Conservation (phyloP, 495 filamentous ascomycete genomes). For the Penicillium coprophilum region DNA sequence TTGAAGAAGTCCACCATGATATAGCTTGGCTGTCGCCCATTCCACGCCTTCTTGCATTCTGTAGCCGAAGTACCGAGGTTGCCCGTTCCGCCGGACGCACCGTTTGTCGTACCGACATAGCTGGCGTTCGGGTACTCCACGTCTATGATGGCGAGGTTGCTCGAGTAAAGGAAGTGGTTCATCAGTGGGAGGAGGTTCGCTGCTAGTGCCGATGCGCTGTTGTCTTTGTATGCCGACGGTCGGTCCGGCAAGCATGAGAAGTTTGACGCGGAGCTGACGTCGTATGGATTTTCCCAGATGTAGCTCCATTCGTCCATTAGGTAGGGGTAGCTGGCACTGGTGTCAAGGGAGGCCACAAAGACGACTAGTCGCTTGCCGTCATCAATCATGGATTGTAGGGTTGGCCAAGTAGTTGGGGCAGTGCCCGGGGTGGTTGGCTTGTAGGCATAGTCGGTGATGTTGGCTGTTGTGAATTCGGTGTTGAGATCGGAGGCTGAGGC, state of each 20-base stretch:
- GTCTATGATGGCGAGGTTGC: conserved; percentile 37
- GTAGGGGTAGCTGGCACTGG: conserved; percentile 55
- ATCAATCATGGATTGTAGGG: conserved; percentile 63
- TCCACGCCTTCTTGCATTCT: conserved; percentile 54
- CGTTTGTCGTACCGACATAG: conserved; percentile 61
- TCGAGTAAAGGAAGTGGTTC: conserved; percentile 71
- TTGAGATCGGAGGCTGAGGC: conserved; percentile 55
- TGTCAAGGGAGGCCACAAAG: conserved; percentile 58
- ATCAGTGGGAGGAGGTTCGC: conserved; percentile 57
- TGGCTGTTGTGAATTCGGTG: conserved; percentile 54
- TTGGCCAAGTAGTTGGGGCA: conserved; percentile 61
- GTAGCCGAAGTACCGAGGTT: conserved; percentile 60
- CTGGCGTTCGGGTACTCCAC: conserved; percentile 61
- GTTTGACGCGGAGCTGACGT: conserved; percentile 60
- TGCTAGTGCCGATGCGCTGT: conserved; percentile 45
- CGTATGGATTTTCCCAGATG: conserved; percentile 77
- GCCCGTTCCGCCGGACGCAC: conserved; percentile 48
- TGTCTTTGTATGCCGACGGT: conserved; percentile 45
- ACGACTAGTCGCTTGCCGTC: conserved; percentile 62
- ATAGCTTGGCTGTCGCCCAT: conserved; percentile 57
- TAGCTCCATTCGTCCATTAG: conserved; percentile 72
- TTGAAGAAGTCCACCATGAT: conserved; percentile 77
- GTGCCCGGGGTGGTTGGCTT: conserved; percentile 46
- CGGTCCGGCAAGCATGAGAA: conserved; percentile 68
- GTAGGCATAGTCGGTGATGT: conserved; percentile 63